phyloP scores from a whole-genome alignment of 306 rosid species.

The Elaeagnus macrophylla region DNA sequence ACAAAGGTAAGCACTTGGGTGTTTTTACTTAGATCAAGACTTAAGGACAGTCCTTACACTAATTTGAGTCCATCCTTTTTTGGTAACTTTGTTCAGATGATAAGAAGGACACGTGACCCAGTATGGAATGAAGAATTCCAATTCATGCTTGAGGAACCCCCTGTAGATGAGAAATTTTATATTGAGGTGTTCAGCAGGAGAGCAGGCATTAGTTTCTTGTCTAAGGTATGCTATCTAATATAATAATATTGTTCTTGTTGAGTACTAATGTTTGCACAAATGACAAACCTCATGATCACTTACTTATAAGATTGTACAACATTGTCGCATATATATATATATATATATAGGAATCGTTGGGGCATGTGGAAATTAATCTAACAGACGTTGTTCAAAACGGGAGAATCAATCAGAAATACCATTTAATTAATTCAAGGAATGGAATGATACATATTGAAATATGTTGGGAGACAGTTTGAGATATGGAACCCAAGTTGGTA shows the following conservation, averaged over 20 bases:
- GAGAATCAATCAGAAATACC: slow-evolving; percentile 63
- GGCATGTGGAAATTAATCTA: slow-evolving; percentile 66
- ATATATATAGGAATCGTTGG: slow-evolving; percentile 58
- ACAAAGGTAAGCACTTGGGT: slow-evolving; percentile 45
- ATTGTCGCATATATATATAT: background rate
- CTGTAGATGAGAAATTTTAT: slow-evolving; percentile 57
- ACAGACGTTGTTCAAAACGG: slow-evolving; percentile 66
- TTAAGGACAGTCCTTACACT: background rate
- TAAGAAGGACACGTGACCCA: slow-evolving; percentile 52
- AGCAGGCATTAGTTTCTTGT: slow-evolving; percentile 34
- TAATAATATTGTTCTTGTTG: background rate
- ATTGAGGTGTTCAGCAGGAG: slow-evolving; percentile 64
- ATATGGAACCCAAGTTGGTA: background rate
- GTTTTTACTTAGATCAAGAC: background rate
- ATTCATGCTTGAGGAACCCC: slow-evolving; percentile 85
- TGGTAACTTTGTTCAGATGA: slow-evolving; percentile 27
- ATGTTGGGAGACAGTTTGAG: slow-evolving; percentile 46
- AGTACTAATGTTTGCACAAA: background rate
- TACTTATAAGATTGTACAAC: background rate
- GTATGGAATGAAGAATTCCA: slow-evolving; percentile 81
- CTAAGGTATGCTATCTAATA: slow-evolving; percentile 38
- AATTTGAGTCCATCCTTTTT: background rate
- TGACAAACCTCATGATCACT: background rate
- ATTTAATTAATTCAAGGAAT: slow-evolving; percentile 73
- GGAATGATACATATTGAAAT: slow-evolving; percentile 68